Conservation (phyloP, 345 rosid species). For the Eucalyptus caleyi region DNA sequence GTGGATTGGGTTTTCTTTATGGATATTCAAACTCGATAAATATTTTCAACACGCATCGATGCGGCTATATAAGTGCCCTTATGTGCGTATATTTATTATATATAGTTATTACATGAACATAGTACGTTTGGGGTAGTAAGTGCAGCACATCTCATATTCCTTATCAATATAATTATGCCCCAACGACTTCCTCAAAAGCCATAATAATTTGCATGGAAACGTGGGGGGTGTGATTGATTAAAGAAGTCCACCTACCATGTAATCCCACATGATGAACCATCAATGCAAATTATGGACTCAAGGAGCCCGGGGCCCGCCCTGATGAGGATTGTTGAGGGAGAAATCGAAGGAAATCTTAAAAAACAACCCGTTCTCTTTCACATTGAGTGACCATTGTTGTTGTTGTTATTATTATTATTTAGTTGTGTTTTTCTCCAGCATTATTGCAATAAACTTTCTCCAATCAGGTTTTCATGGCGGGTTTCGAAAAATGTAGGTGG, state of each 20-base stretch:
- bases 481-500: neutral
- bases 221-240: neutral
- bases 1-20: neutral
- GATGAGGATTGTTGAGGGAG: neutral
- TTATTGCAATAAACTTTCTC: neutral
- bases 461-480: neutral
- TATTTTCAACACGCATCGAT: neutral
- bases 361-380: neutral
- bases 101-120: neutral
- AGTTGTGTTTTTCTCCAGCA: neutral
- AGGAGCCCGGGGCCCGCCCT: neutral
- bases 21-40: neutral
- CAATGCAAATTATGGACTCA: neutral
- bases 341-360: neutral
- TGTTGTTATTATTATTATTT: neutral
- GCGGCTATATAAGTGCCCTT: neutral
- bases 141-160: neutral
- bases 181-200: neutral
- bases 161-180: neutral
- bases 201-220: neutral
- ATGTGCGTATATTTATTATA: neutral
- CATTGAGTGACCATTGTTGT: neutral
- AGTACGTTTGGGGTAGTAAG: neutral
- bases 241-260: neutral
- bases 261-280: neutral